A percentile compares a stretch with the other conserved stretches of the same genome.
These are phyloP conservation scores for Globisporangium splendens DNA, from an alignment of 352 stramenopile species.

Conservation along the genomic window DNA sequence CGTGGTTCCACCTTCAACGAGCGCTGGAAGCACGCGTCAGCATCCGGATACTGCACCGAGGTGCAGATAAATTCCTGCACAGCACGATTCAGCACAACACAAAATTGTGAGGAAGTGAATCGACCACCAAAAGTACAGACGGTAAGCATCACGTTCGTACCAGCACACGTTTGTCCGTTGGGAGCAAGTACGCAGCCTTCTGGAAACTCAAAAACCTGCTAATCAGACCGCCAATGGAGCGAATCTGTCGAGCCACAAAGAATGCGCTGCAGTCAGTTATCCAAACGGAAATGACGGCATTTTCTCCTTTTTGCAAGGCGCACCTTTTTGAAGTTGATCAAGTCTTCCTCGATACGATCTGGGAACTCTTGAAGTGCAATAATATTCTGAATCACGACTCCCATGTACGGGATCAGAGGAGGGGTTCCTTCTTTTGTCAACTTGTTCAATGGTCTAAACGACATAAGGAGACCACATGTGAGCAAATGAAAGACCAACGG, in stretches of 20 bases:
- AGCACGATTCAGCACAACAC: conserved; percentile 4
- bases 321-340: conserved; percentile 89
- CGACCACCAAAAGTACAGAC: too few relatives aligned
- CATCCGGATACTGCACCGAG: conserved; percentile 50
- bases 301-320: neutral
- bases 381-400: conserved; percentile 84
- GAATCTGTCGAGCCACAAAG: conserved; percentile 33
- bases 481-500: neutral
- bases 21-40: conserved; percentile 73
- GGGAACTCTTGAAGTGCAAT: conserved; percentile 82
- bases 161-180: conserved; percentile 76
- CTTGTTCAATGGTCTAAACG: conserved; percentile 59
- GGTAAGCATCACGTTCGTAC: conserved; percentile 26
- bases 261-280: neutral
- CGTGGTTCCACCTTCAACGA: conserved; percentile 83
- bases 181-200: conserved; percentile 75
- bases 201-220: conserved; percentile 60
- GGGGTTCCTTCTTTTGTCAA: conserved; percentile 67
- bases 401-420: conserved; percentile 81
- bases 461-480: conserved; percentile 1
- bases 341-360: conserved; percentile 63
- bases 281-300: neutral
- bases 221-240: conserved; percentile 61
- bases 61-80: conserved; percentile 74
- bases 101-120: neutral